Base-by-base conservation (phyloP, 2,329 filamentous ascomycete species). In the Ilyonectria sp. region DNA sequence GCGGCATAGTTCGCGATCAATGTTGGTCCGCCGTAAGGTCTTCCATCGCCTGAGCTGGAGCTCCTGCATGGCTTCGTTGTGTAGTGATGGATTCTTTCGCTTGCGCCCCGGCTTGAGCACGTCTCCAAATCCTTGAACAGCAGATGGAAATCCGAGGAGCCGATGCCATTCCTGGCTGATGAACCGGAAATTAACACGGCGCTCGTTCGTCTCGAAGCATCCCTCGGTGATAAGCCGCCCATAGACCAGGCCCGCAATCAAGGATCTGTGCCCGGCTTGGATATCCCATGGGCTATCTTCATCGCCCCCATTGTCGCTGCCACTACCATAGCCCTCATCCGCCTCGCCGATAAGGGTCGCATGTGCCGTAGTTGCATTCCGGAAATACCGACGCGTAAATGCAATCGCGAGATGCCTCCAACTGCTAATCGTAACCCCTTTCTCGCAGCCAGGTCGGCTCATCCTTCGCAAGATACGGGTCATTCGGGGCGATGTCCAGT, bases 381-480 rank as follows among this genome's bases (percentile, higher is more conserved):
- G 11, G 29, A 67, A 67, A 46, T 63, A 67, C 17, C 5, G 10
- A 37, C 29, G 17, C 7, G 17, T 57, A 57, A 57, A 57, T 23
- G 15, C 15, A 44, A 57, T 57, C 2, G 23, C 2, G 15, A 57
- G 23, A 57, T 57, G 26, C 11, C 54, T 43, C 40, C 4, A 57
- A 19, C 54, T 57, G 10, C 40, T 57, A 26, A 57, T 46, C 4
- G 40, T 57, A 57, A 47, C 5, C 1, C 29, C 40, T 19, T 59
- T 35, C 35, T 49, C 7, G n/a, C n/a, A 47, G 46, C 10, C n/a
- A 35, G 23, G 13, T 17, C 6, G 17, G 9, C 44, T 59, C n/a
- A 47, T 47, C 17, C n/a, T 59, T 26, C 29, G 29, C 6, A 57
- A 26, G 19, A 57, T 57, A 21, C 13, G 17, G n/a, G 7, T 57